These are phyloP conservation scores for Tetramitus jugosus DNA, from an alignment of 208 protist genomes.

Conservation along the genomic window DNA sequence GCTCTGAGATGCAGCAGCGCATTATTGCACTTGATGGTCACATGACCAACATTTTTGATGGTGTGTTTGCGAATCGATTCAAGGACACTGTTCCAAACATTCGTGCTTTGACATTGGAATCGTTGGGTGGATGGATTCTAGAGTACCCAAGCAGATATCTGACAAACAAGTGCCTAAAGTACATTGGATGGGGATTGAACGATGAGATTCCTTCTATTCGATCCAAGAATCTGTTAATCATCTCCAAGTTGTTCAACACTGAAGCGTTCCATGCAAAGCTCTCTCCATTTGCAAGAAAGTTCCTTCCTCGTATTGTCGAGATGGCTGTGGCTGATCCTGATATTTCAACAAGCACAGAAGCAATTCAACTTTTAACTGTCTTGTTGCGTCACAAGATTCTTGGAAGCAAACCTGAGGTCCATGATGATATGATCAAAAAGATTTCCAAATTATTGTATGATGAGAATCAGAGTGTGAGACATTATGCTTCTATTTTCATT, in stretches of 20 bases:
- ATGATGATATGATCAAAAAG: neutral
- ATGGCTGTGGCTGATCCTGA: neutral
- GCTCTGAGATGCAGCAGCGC: neutral
- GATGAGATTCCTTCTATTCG: neutral
- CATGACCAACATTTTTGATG: neutral
- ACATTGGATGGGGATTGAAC: constrained; percentile 10
- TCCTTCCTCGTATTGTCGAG: neutral
- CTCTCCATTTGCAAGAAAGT: neutral
- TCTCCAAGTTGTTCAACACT: neutral
- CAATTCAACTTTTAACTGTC: neutral
- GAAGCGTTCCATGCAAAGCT: neutral
- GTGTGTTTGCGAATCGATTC: neutral
- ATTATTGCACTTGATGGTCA: neutral
- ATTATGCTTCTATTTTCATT: neutral
- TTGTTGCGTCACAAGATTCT: neutral
- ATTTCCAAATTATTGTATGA: neutral
- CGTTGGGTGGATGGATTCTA: neutral
- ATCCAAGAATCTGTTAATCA: neutral
- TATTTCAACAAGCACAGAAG: neutral
- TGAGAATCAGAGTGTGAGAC: neutral
- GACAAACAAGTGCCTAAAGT: neutral
- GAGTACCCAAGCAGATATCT: neutral
- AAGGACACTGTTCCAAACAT: neutral
- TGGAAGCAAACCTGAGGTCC: neutral
- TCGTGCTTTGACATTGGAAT: neutral